These are phyloP conservation scores for Heimioporus sp. DNA, from an alignment of 768 basidiomycete genomes.

Conservation along the genomic window DNA sequence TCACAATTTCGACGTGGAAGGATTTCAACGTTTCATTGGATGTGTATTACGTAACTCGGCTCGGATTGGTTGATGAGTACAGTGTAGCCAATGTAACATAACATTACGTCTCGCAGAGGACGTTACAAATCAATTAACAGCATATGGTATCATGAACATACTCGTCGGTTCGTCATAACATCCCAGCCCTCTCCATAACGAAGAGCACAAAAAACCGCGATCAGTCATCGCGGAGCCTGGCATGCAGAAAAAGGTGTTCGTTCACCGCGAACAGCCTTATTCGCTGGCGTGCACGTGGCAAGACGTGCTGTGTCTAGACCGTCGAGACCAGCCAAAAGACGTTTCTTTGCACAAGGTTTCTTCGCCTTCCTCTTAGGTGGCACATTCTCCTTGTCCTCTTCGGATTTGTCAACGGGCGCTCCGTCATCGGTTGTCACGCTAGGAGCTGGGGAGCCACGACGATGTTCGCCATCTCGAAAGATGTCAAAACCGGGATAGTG, in stretches of 20 bases:
- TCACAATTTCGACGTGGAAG: not conserved
- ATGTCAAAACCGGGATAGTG: slow-evolving; percentile 71
- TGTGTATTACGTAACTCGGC: not conserved
- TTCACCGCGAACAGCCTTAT: slow-evolving; percentile 7
- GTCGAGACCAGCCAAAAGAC: slow-evolving; percentile 4
- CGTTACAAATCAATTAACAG: slow-evolving; percentile 32
- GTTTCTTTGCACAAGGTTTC: slow-evolving; percentile 35
- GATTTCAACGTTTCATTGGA: not conserved
- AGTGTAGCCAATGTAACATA: slow-evolving; percentile 19
- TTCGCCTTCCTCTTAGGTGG: slow-evolving; percentile 45
- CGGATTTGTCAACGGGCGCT: slow-evolving; percentile 14
- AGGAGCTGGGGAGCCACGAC: slow-evolving; percentile 2
- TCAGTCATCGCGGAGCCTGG: slow-evolving; percentile 18
- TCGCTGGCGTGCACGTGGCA: slow-evolving; percentile 3
- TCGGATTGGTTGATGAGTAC: not conserved
- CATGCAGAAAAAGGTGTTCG: slow-evolving; percentile 16
- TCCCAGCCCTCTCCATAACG: not conserved
- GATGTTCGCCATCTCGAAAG: slow-evolving; percentile 42
- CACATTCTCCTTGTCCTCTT: slow-evolving; percentile 61
- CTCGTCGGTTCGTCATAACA: slow-evolving; percentile 14
- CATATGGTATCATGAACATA: slow-evolving; percentile 28
- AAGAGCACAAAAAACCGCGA: not conserved
- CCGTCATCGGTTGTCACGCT: slow-evolving; percentile 1
- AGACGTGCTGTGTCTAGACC: slow-evolving; percentile 2
- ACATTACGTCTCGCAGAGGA: slow-evolving; percentile 27